phyloP scores from a whole-genome alignment of 2,329 filamentous ascomycete genomes.

The Peltaster fructicola region DNA sequence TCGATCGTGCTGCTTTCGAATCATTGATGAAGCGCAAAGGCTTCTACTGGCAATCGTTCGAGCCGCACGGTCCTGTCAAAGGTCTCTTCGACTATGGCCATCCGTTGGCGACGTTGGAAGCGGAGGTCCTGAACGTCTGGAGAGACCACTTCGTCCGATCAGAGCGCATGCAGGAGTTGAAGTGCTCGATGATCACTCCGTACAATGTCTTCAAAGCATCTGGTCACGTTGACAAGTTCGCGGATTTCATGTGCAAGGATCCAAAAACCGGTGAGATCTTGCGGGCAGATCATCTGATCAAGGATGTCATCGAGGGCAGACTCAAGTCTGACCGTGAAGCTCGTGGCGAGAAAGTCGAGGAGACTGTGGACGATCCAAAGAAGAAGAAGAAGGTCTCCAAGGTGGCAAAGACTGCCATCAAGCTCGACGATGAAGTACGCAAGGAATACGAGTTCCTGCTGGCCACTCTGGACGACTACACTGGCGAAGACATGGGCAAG shows the following conservation, averaged over 20 bases:
- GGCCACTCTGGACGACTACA: slow-evolving; percentile 90
- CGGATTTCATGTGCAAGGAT: slow-evolving; percentile 88
- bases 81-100: slow-evolving; percentile 81
- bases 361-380: slow-evolving; percentile 61
- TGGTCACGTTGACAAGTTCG: slow-evolving; percentile 94
- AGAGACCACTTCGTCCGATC: slow-evolving; percentile 84
- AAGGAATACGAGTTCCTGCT: slow-evolving; percentile 83
- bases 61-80: slow-evolving; percentile 49
- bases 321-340: slow-evolving; percentile 86
- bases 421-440: slow-evolving; percentile 71
- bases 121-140: slow-evolving; percentile 78
- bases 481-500: slow-evolving; percentile 66
- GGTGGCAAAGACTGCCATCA: slow-evolving; percentile 49
- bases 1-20: slow-evolving; percentile 69
- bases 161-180: slow-evolving; percentile 90
- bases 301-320: slow-evolving; percentile 75
- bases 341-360: slow-evolving; percentile 59
- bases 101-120: slow-evolving; percentile 68
- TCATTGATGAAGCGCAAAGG: slow-evolving; percentile 70
- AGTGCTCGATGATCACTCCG: slow-evolving; percentile 86
- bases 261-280: slow-evolving; percentile 95
- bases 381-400: slow-evolving; percentile 70
- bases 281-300: slow-evolving; percentile 87
- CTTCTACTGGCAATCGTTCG: slow-evolving; percentile 92
- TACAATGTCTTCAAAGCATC: slow-evolving; percentile 81